Base-by-base conservation (phyloP, 2,329 filamentous ascomycete species). In the Phoma sp. region DNA sequence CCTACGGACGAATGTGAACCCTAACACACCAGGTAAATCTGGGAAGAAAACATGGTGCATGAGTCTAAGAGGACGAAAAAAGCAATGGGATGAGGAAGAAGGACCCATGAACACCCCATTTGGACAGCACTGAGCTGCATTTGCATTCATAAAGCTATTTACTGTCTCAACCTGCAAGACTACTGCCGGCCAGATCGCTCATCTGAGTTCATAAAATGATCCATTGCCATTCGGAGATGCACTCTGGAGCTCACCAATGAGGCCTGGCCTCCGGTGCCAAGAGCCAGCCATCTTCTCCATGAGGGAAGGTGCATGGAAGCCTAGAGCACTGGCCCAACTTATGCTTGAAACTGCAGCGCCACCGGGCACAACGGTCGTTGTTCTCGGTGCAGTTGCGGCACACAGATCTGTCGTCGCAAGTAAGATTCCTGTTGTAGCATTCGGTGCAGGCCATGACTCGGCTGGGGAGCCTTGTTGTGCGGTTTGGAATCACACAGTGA, bases 311-410 rank as follows among this genome's bases (percentile, higher is more conserved):
- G 51, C 71, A 73, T 1, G 61, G 65, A 0, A 47, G 22, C 5
- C 60, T 52, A 2, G 61, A 42, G 33, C 71, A 73, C 0, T 65
- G 30, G 22, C 60, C 65, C 1, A 67, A 39, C 23, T 61, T 55
- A 22, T 72, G 68, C 33, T 60, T 57, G 11, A 68, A 25, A 4
- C 61, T 64, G 47, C 71, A 74, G 27, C 62, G 65, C 68, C 68
- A 73, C 2, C 71, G 61, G 3, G 52, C 47, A 39, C 71, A 74
- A 6, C 35, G 48, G 7, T 55, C 37, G 9, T 58, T 52, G 6
- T 54, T 55, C 7, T 65, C 61, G 1, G n/a, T 39, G 39, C 71
- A 74, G 41, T 57, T 60, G 5, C 53, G 58, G 55, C 71, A 74
- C 14, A 24, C 52, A 5, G 55, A 48, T 4, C 41, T 44, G 22